Base-by-base conservation (phyloP, 2,329 filamentous ascomycete genomes). In the Cercospora sojina region DNA sequence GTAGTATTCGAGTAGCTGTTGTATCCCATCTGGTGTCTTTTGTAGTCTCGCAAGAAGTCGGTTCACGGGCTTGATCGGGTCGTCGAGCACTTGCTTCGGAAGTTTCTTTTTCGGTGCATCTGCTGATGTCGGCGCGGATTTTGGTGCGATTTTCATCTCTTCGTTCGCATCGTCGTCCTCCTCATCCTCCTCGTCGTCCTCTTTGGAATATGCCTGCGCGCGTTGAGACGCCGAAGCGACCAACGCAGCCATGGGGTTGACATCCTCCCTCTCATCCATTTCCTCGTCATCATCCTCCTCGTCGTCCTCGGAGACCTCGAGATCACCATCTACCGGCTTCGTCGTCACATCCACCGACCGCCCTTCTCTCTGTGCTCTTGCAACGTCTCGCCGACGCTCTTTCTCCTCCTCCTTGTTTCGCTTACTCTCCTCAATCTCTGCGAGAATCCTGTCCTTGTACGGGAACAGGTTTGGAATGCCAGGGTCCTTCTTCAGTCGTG, bases 391-490 rank as follows among this genome's bases (percentile, higher is more conserved):
- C 74, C 87, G 85, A 76, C 86, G 86, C 78, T 87, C 84, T 65
- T 86, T 85, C 76, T 97, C 92, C 76, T 97, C 93, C 70, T 88
- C 88, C 83, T 94, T 97, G 78, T 87, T 83, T 72, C 90, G 83
- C 77, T 90, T 90, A 74, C 88, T 90, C 81, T 97, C 92, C 81
- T 99, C 95, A 74, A 99, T 96, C 80, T 99, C 93, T 66, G 93
- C 88, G 35, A 99, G 86, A 29, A 99, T 87, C 84, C 91, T 93
- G 79, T 97, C 93, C 83, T 99, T 99, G 85, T 95, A 97, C 0
- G 95, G 95, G 82, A 97, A 99, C 38, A 97, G 82, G 77, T 98
- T 99, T 47, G 95, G 95, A 69, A 99, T 97, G 58, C 95, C 95
- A 25, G 94, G 95, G 75, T 99, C 95, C 83, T 98, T 99, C 87